Evolutionary conservation across 164 flowering plant genomes (phyloP).

Genomic region (Stephania yunnanensis): DNA sequence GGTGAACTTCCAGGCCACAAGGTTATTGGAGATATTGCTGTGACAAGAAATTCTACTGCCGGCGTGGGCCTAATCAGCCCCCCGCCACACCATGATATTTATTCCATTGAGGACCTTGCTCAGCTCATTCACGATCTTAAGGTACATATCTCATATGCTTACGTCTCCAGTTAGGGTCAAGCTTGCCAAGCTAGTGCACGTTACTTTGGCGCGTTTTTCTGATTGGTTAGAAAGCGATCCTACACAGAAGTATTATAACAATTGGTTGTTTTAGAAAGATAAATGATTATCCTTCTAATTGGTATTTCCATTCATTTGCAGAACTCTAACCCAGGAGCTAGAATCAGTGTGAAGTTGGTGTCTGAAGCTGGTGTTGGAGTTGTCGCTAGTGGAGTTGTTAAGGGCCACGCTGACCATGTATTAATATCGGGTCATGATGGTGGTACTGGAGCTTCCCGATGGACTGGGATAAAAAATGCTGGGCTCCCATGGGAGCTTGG

Average conservation of each 20-base stretch:
- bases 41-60: slow-evolving; percentile 94
- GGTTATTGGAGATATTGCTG: slow-evolving; percentile 96
- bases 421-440: slow-evolving; percentile 99
- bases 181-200: no score
- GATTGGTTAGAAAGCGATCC: not conserved
- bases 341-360: slow-evolving; percentile 92
- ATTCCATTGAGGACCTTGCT: slow-evolving; percentile 98
- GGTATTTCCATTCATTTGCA: slow-evolving; percentile 17
- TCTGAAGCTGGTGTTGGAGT: slow-evolving; percentile 99
- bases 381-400: slow-evolving; percentile 96
- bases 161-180: not conserved
- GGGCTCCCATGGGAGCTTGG: slow-evolving; percentile 99
- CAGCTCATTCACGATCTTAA: slow-evolving; percentile 95
- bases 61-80: slow-evolving; percentile 99
- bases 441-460: slow-evolving; percentile 98
- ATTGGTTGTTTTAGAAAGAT: not conserved
- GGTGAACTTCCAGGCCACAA: slow-evolving; percentile 99
- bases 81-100: slow-evolving; percentile 99
- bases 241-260: not conserved
- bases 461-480: slow-evolving; percentile 99
- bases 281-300: not conserved
- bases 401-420: slow-evolving; percentile 99
- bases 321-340: slow-evolving; percentile 91
- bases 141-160: slow-evolving; percentile 35
- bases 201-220: not conserved